Conservation (phyloP, 768 basidiomycete genomes). For the Lentinus tigrinus region DNA sequence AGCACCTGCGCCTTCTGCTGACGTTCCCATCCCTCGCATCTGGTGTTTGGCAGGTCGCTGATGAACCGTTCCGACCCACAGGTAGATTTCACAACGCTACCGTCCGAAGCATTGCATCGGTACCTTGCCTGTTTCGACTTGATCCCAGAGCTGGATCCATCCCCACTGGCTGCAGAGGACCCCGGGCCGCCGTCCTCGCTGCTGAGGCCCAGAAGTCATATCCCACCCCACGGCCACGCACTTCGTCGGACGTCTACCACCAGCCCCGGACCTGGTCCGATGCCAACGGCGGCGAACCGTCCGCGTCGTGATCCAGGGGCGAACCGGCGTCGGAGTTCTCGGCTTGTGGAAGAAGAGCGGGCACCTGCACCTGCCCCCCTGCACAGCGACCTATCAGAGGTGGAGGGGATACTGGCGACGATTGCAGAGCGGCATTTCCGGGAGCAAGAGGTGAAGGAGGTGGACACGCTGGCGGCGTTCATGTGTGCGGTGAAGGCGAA, state of each 20-base stretch:
- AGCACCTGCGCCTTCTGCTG: not conserved
- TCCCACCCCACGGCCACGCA: slow-evolving; percentile 43
- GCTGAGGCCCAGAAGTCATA: slow-evolving; percentile 44
- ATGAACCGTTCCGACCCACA: slow-evolving; percentile 28
- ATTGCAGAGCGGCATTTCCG: slow-evolving; percentile 76
- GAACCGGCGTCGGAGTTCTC: slow-evolving; percentile 65
- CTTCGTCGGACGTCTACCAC: slow-evolving; percentile 37
- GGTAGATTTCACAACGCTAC: slow-evolving; percentile 77
- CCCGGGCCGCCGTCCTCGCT: slow-evolving; percentile 70
- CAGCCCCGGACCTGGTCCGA: slow-evolving; percentile 21
- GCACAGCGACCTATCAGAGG: slow-evolving; percentile 65
- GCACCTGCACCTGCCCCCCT: slow-evolving; percentile 49
- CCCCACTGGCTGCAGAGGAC: slow-evolving; percentile 62
- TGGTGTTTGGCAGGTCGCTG: not conserved
- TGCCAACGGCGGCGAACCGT: slow-evolving; percentile 63
- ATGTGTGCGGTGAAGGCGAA: slow-evolving; percentile 71
- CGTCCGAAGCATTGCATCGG: slow-evolving; percentile 61
- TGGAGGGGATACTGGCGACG: slow-evolving; percentile 63
- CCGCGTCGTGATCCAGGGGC: slow-evolving; percentile 70
- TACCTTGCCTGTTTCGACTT: slow-evolving; percentile 76
- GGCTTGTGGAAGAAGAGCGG: slow-evolving; percentile 64
- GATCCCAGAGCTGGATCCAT: slow-evolving; percentile 67
- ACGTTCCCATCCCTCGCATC: not conserved
- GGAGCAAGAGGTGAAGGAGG: slow-evolving; percentile 66
- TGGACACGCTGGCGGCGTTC: slow-evolving; percentile 79